phyloP scores from a whole-genome alignment of 352 stramenopile genomes.

The Saprolegnia parasitica region DNA sequence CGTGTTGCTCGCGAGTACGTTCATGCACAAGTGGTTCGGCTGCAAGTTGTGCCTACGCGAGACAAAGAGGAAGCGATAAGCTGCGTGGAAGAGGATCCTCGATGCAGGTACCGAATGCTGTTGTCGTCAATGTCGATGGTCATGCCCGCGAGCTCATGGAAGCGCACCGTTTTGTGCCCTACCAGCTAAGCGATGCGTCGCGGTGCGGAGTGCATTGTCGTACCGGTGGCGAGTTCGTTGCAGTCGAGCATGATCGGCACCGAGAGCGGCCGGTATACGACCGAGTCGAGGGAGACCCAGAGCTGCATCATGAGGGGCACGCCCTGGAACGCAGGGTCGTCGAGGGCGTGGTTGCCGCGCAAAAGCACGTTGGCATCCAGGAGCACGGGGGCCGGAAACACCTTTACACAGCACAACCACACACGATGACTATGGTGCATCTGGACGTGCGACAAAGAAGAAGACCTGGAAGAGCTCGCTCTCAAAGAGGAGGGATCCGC shows the following conservation, averaged over 20 bases:
- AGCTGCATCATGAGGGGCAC: slow-evolving; percentile 85
- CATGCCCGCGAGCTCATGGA: slow-evolving; percentile 83
- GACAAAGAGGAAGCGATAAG: no score
- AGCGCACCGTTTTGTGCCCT: slow-evolving; percentile 47
- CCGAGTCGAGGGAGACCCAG: slow-evolving; percentile 72
- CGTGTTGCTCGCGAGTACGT: slow-evolving; percentile 78
- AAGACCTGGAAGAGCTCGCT: slow-evolving; percentile 66
- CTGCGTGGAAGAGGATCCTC: no score
- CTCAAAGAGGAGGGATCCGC: slow-evolving; percentile 76
- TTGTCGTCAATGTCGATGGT: slow-evolving; percentile 83
- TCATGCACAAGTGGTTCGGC: slow-evolving; percentile 54
- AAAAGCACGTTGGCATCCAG: slow-evolving; percentile 74
- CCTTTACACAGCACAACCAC: slow-evolving; percentile 27
- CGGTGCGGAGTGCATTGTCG: no score
- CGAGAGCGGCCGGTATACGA: slow-evolving; percentile 75
- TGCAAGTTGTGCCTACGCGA: slow-evolving; percentile 10
- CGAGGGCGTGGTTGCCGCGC: slow-evolving; percentile 53
- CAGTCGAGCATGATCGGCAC: slow-evolving; percentile 55
- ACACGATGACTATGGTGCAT: background rate
- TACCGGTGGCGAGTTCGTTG: background rate
- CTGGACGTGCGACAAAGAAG: background rate
- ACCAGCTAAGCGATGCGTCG: no score
- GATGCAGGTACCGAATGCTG: slow-evolving; percentile 65
- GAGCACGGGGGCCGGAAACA: slow-evolving; percentile 75
- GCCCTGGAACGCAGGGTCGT: slow-evolving; percentile 47